phyloP scores from a whole-genome alignment of 768 basidiomycete species.

The Hortiboletus campestris region DNA sequence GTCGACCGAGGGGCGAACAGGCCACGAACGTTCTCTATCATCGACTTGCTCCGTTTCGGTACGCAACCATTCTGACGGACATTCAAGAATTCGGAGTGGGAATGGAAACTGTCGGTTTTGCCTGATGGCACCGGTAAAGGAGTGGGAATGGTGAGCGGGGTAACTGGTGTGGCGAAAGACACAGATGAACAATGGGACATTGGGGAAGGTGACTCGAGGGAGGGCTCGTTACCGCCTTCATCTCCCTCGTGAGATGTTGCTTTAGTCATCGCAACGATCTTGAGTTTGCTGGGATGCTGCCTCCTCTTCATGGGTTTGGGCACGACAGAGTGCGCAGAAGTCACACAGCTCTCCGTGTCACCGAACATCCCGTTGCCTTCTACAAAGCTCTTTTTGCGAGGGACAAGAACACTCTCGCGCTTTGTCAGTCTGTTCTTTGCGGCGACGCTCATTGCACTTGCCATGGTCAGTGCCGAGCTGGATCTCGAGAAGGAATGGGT shows the following conservation, averaged over 20 bases:
- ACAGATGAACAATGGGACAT: slow-evolving; percentile 39
- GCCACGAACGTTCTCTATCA: slow-evolving; percentile 61
- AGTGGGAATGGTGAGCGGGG: slow-evolving; percentile 18
- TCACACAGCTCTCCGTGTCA: slow-evolving; percentile 17
- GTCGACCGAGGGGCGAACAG: slow-evolving; percentile 52
- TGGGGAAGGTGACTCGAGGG: slow-evolving; percentile 37
- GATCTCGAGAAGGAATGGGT: slow-evolving; percentile 50
- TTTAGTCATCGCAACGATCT: slow-evolving; percentile 24
- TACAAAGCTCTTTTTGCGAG: slow-evolving; percentile 52
- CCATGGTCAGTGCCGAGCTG: slow-evolving; percentile 57
- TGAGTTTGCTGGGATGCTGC: slow-evolving; percentile 31
- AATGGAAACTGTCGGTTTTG: slow-evolving; percentile 15
- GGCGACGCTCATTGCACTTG: slow-evolving; percentile 51
- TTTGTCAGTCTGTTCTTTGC: slow-evolving; percentile 57
- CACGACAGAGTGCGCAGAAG: neutral
- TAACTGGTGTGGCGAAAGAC: slow-evolving; percentile 25
- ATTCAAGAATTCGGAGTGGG: slow-evolving; percentile 30
- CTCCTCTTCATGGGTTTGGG: slow-evolving; percentile 16
- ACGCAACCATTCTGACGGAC: slow-evolving; percentile 21
- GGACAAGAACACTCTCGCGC: slow-evolving; percentile 70
- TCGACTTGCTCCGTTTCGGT: slow-evolving; percentile 48
- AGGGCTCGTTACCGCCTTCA: slow-evolving; percentile 21
- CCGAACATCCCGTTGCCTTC: slow-evolving; percentile 19
- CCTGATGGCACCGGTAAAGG: slow-evolving; percentile 14
- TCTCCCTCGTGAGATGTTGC: slow-evolving; percentile 22